Evolutionary conservation across 2,329 filamentous ascomycete species (phyloP), one percentile per base, ranked within the genome.

Genomic region (Paracorniculantispora psalliotae): DNA sequence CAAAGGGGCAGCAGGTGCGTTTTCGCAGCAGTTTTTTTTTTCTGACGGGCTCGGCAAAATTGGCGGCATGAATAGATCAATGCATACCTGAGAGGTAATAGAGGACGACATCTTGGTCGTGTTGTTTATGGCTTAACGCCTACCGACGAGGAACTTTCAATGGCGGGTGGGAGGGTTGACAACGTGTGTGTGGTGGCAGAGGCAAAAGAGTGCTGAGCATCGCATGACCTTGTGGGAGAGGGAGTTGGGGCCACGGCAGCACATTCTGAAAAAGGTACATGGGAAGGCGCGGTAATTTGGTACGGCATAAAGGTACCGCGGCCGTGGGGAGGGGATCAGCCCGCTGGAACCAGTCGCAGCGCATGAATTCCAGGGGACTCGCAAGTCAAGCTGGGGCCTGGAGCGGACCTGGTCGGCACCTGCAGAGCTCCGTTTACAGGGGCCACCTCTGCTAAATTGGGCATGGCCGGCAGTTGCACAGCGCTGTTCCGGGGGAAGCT

Each of bases 41-140:
- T 9, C 21, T 48, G 43, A 30, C 33, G n/a, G 37, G 37, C 19
- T 41, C 23, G 13, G 25, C 21, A 23, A 28, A 26, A 21, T 5
- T n/a, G n/a, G 6, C 7, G n/a, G 23, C 25, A 26, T 25, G 9
- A 37, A 25, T 51, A n/a, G 8, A 44, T 50, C 37, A 61, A 63
- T 63, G 76, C 80, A 63, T 73, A 85, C 82, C 80, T 84, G 82
- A 65, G 79, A 81, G 75, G 77, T 81, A 52, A 58, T 44, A 30
- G 56, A 23, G 79, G 84, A 79, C 77, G 81, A 83, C 81, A 84
- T 84, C 72, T 75, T 83, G 81, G 72, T 72, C 72, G 77, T 80
- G 76, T 74, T 75, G 56, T 59, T 54, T 68, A 71, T 75, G 72
- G 72, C 75, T 77, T 73, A 75, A 79, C 78, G 79, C 80, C 79